Evolutionary conservation across 305 asterid genomes (phyloP).

Genomic region (Solanum hybrid): DNA sequence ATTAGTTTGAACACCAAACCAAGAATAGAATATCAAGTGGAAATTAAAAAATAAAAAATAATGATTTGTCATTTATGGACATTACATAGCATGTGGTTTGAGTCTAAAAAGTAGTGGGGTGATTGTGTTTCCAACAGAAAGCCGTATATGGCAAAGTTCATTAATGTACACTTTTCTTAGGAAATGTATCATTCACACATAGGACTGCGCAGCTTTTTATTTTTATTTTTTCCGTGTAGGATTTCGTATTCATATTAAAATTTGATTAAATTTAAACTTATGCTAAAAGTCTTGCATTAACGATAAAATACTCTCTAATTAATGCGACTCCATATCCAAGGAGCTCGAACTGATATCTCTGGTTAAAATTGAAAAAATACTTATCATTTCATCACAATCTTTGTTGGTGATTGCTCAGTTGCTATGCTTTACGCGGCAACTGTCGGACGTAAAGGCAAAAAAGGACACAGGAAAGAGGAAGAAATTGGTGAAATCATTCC

Average conservation of each 20-base stretch:
- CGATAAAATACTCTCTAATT: too few species aligned
- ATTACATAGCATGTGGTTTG: background rate
- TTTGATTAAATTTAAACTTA: too few species aligned
- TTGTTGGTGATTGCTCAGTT: too few species aligned
- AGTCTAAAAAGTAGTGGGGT: background rate
- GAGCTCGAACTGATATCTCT: too few species aligned
- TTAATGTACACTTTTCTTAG: background rate
- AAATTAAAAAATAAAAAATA: background rate
- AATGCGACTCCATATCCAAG: too few species aligned
- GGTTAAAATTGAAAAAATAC: too few species aligned
- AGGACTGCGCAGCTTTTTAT: background rate
- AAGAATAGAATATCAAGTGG: too few species aligned
- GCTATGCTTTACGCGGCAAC: background rate
- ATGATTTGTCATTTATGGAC: background rate
- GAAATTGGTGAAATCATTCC: background rate
- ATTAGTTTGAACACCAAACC: too few species aligned
- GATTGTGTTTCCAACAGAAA: background rate
- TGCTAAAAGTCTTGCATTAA: too few species aligned
- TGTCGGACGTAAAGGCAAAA: background rate
- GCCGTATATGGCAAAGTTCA: background rate
- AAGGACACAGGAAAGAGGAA: background rate
- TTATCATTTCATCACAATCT: too few species aligned
- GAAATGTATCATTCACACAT: background rate
- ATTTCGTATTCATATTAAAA: accelerated
- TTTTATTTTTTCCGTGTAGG: too few species aligned